A percentile compares a stretch with the other conserved stretches of the same genome.
Conservation (phyloP, 1,139 yeast genomes). For the Pichia sp. region DNA sequence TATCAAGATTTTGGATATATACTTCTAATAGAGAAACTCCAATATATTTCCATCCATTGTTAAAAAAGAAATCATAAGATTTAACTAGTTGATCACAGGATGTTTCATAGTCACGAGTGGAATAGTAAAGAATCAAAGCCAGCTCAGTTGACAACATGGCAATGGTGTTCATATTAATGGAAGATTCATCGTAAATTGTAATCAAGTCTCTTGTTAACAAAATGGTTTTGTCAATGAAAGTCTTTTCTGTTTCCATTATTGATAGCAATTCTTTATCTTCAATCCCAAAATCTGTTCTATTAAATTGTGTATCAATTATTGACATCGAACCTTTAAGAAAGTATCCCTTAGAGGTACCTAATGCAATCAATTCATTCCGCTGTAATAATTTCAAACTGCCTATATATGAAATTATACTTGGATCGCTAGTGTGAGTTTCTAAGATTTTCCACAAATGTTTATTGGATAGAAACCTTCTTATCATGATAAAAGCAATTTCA, state of each 20-base stretch:
- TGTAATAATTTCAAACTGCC: slow-evolving; percentile 44
- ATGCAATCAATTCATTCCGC: slow-evolving; percentile 36
- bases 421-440: neutral
- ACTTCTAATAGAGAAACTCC: slow-evolving; percentile 59
- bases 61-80: slow-evolving; percentile 59
- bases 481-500: slow-evolving; percentile 18
- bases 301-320: slow-evolving; percentile 32
- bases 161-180: slow-evolving; percentile 49
- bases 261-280: slow-evolving; percentile 8
- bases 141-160: slow-evolving; percentile 77
- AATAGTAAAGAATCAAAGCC: slow-evolving; percentile 58
- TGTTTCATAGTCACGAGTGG: slow-evolving; percentile 45
- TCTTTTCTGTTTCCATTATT: slow-evolving; percentile 21
- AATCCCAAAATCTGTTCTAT: neutral
- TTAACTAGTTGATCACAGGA: slow-evolving; percentile 53
- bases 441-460: slow-evolving; percentile 5
- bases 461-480: slow-evolving; percentile 9
- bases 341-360: slow-evolving; percentile 35
- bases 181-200: slow-evolving; percentile 23
- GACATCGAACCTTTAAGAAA: slow-evolving; percentile 39
- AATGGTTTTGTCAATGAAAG: slow-evolving; percentile 28
- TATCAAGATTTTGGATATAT: slow-evolving; percentile 62
- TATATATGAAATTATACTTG: slow-evolving; percentile 34
- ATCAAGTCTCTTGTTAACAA: slow-evolving; percentile 29
- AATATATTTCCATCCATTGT: slow-evolving; percentile 69